phyloP scores from a whole-genome alignment of 164 flowering plant species.

The Tetracentron sinense region DNA sequence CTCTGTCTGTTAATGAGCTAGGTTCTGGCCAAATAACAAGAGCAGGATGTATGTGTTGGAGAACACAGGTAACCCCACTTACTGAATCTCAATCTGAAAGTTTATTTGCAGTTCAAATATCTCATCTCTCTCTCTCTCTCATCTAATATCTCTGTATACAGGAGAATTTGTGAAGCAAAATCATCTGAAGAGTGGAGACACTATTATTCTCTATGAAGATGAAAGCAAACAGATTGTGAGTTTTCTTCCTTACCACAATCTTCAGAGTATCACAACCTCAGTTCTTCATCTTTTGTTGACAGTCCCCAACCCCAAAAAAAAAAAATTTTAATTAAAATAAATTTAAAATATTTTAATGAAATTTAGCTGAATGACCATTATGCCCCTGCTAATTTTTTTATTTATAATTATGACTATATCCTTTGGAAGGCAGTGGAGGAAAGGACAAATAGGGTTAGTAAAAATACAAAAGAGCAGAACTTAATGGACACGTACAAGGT shows the following conservation, averaged over 20 bases:
- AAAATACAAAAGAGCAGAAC: slow-evolving; percentile 9
- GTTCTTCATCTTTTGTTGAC: too few relatives aligned
- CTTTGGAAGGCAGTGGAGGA: background rate
- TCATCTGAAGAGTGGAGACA: slow-evolving; percentile 11
- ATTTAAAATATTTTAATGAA: too few relatives aligned
- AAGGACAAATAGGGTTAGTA: slow-evolving; percentile 1
- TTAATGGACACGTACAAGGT: slow-evolving; percentile 12
- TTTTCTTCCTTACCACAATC: background rate
- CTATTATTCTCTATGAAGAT: slow-evolving; percentile 4
- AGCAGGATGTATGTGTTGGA: slow-evolving; percentile 21
- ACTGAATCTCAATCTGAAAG: background rate
- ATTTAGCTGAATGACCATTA: background rate
- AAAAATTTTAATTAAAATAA: too few relatives aligned
- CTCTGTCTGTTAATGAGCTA: too few relatives aligned
- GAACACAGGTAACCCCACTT: slow-evolving; percentile 17
- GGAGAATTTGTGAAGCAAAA: slow-evolving; percentile 15
- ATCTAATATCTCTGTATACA: background rate
- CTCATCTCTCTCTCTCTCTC: background rate
- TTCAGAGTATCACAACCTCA: background rate
- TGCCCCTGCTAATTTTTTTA: background rate
- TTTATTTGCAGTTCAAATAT: background rate
- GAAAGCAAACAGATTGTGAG: slow-evolving; percentile 15
- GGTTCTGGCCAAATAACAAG: slow-evolving; percentile 20
- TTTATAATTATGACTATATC: background rate
- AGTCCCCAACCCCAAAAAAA: too few relatives aligned